Percentiles rank a stretch among this genome's conserved stretches.
Evolutionary conservation across 1,284 basidiomycete genomes (phyloP).

Genomic region (Pulveroboletus ridleyi): DNA sequence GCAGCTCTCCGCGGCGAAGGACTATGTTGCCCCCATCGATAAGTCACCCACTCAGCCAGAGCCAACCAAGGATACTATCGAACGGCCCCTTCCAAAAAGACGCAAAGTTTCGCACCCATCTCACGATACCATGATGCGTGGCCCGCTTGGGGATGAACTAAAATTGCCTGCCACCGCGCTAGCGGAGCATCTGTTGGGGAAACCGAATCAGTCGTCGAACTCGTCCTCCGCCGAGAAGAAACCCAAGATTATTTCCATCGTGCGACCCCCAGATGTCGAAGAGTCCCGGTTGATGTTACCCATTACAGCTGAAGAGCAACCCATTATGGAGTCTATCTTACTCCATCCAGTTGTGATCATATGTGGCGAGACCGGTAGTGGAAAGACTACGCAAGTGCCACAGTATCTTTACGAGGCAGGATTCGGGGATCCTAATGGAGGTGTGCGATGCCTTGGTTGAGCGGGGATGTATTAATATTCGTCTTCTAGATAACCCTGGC

Average conservation of each 20-base stretch:
- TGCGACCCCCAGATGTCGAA: constrained; percentile 77
- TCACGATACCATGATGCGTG: constrained; percentile 53
- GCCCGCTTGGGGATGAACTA: constrained; percentile 74
- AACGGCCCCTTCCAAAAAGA: constrained; percentile 47
- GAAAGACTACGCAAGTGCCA: constrained; percentile 98
- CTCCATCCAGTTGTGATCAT: constrained; percentile 92
- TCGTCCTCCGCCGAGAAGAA: constrained; percentile 19
- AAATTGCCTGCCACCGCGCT: constrained; percentile 68
- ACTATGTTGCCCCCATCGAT: constrained; percentile 41
- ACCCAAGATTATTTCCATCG: constrained; percentile 64
- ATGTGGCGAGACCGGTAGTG: constrained; percentile 97
- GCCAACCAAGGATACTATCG: constrained; percentile 26
- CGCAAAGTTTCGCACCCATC: constrained; percentile 43
- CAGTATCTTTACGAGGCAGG: constrained; percentile 98
- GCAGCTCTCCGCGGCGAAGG: constrained; percentile 70
- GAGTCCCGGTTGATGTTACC: constrained; percentile 86
- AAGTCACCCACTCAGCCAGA: constrained; percentile 15
- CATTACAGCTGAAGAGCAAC: constrained; percentile 93
- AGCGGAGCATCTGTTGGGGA: constrained; percentile 51
- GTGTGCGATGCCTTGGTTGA: constrained; percentile 47
- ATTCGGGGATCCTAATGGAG: constrained; percentile 85
- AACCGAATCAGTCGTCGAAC: constrained; percentile 32
- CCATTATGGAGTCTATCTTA: constrained; percentile 91
- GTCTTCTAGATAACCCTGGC: constrained; percentile 85
- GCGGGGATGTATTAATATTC: constrained; percentile 12